Evolutionary conservation across 2,329 filamentous ascomycete genomes (phyloP).

Genomic region (Fusarium sp.): DNA sequence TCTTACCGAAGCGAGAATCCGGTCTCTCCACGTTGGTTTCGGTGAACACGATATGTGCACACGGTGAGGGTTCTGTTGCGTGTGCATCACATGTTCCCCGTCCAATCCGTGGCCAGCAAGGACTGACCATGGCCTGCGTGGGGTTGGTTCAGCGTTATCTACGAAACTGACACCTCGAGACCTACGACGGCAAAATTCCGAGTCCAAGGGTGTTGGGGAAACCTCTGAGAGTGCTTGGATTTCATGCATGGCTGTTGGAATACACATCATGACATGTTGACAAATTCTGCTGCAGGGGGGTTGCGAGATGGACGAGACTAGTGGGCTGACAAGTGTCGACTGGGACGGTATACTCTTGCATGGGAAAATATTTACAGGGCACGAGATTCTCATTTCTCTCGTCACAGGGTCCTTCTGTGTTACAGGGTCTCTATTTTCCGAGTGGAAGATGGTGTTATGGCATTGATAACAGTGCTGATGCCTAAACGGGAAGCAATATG

Average conservation of each 20-base stretch:
- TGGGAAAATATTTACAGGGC: background rate
- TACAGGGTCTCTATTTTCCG: background rate
- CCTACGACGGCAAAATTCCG: background rate
- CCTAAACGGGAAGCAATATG: background rate
- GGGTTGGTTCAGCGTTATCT: background rate
- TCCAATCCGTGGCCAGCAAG: background rate
- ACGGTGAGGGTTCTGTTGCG: background rate
- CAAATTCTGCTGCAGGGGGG: conserved; percentile 2
- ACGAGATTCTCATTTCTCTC: background rate
- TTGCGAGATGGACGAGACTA: background rate
- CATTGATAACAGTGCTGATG: background rate
- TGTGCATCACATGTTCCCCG: conserved; percentile 1
- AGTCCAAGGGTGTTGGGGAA: background rate
- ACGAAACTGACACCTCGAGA: background rate
- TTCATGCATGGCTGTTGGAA: conserved; percentile 2
- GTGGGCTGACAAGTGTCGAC: background rate
- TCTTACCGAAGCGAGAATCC: background rate
- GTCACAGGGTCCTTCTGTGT: background rate
- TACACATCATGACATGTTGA: conserved; percentile 1
- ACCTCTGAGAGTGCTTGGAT: background rate
- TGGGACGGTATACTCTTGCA: background rate
- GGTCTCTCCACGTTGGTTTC: background rate
- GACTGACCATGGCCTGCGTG: background rate
- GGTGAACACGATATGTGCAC: background rate
- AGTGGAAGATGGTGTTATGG: background rate